A percentile compares a stretch with the other conserved stretches of the same genome.
Conservation (phyloP, 2,329 filamentous ascomycete species). For the Trichoderma guizhouense region DNA sequence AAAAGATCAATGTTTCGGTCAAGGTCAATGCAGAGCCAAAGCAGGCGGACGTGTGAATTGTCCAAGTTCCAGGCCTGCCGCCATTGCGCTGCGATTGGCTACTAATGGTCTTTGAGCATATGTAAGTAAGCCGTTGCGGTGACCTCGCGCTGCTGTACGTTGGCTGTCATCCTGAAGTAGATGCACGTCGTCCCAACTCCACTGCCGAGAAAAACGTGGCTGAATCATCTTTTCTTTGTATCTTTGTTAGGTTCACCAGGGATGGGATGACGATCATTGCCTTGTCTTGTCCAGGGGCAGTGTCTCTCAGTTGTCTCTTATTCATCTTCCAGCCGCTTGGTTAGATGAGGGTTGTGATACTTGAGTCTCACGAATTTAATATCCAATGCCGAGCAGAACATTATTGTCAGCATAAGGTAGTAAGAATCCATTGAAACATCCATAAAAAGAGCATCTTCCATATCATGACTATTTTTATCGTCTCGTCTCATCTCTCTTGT, state of each 20-base stretch:
- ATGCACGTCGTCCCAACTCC: neutral
- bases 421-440: neutral
- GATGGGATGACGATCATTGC: neutral
- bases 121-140: neutral
- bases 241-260: neutral
- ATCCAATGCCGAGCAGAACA: neutral
- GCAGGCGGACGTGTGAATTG: neutral
- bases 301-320: neutral
- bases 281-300: neutral
- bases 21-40: neutral
- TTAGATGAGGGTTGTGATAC: neutral
- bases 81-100: neutral
- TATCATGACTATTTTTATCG: neutral
- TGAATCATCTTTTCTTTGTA: neutral
- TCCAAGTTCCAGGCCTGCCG: neutral
- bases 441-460: neutral
- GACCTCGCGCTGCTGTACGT: neutral
- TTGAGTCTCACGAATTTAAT: neutral
- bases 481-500: neutral
- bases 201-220: slow-evolving; percentile 1
- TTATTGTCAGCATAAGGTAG: neutral
- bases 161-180: neutral
- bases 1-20: neutral
- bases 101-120: neutral
- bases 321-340: neutral